These are phyloP conservation scores for Cercospora canescens DNA, from an alignment of 2,329 filamentous ascomycete species.

Conservation along the genomic window DNA sequence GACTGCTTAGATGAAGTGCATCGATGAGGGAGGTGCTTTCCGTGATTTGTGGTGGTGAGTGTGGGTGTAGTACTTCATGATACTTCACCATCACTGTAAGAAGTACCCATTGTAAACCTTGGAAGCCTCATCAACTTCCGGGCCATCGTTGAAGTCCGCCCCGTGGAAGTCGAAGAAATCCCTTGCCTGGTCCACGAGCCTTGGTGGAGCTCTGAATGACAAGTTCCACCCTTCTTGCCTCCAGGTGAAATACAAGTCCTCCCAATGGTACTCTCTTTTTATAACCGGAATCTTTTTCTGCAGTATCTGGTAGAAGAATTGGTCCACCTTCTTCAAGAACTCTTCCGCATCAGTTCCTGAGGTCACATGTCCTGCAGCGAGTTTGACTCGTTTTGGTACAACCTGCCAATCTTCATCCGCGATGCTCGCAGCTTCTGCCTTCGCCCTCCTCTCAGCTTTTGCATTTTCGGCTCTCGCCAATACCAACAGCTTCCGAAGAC, in stretches of 20 bases:
- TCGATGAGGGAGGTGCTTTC: too few relatives aligned
- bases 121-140: not conserved
- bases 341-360: constrained; percentile 38
- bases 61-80: too few relatives aligned
- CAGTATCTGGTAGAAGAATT: constrained; percentile 37
- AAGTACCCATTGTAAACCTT: not conserved
- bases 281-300: constrained; percentile 37
- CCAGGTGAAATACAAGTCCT: constrained; percentile 40
- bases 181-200: constrained; percentile 34
- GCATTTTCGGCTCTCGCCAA: constrained; percentile 39
- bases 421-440: constrained; percentile 10
- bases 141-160: not conserved
- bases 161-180: constrained; percentile 30
- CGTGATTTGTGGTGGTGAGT: too few relatives aligned
- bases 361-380: constrained; percentile 41
- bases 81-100: not conserved
- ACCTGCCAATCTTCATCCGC: constrained; percentile 24
- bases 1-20: too few relatives aligned
- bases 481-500: constrained; percentile 37
- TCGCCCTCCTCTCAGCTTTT: constrained; percentile 20
- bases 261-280: constrained; percentile 32
- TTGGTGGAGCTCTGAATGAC: constrained; percentile 39
- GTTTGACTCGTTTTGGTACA: constrained; percentile 27
- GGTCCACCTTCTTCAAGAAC: constrained; percentile 38
- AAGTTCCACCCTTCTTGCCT: constrained; percentile 37